Evolutionary conservation across 2,329 filamentous ascomycete species (phyloP), one percentile per base, ranked within the genome.

Genomic region (Emericellopsis atlantica): DNA sequence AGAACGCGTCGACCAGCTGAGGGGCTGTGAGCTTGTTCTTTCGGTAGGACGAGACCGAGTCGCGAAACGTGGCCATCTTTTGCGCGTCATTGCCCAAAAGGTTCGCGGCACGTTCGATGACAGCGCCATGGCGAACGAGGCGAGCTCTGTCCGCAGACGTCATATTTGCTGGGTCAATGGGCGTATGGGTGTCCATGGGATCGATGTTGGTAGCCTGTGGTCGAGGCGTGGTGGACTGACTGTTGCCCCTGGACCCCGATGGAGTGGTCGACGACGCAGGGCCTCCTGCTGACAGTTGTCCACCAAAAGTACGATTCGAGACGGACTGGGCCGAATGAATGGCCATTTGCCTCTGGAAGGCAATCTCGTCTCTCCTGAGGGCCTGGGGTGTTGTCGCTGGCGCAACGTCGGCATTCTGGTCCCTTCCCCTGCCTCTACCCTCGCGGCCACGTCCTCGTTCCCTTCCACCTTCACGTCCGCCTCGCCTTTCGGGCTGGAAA

Each of bases 261-360:
- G 46, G 22, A 39, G 51, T 26, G 6, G 55, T 46, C 4, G 49
- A 40, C 3, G 52, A 46, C n/a, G 53, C 40, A 2, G 59, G 53
- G 18, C 18, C 26, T 29, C 9, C 26, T 11, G 53, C 58, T 45
- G 82, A 85, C 39, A 95, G 72, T 51, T 87, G 81, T 6, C 88
- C 87, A 35, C 89, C 88, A 64, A 95, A 95, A 3, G 79, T 87
- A 35, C 88, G 76, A 36, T 76, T 81, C 0, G 84, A 78, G 0
- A 86, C 74, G 0, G 87, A 86, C 54, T 93, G 87, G 1, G 87
- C 81, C 39, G 81, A 89, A 51, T 94, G 88, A 39, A 96, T 87
- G 33, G 88, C 89, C 70, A 94, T 79, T 53, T 94, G 87, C 39
- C 92, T 74, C 54, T 96, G 90, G 57, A 87, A 94, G 3, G 92